Conservation (phyloP, 441 rosid genomes). For the Oxalis stricta region DNA sequence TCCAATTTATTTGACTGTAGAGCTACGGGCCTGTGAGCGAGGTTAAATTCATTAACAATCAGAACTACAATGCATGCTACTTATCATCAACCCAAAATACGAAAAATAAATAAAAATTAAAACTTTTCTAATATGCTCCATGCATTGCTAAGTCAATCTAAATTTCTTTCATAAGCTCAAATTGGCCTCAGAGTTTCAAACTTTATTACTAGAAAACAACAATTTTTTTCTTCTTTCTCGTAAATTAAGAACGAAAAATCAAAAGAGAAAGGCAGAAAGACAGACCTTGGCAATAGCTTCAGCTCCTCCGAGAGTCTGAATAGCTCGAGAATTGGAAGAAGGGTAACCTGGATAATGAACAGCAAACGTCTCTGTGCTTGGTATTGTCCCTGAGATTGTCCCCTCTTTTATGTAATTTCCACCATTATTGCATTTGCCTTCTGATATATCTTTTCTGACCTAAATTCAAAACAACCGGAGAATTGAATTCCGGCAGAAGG, state of each 20-base stretch:
- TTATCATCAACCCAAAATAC: too few species aligned
- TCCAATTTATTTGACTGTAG: constrained; percentile 45
- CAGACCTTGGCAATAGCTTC: constrained; percentile 44
- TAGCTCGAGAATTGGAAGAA: constrained; percentile 46
- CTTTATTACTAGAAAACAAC: too few species aligned
- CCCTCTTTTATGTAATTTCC: constrained; percentile 63
- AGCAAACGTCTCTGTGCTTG: constrained; percentile 36
- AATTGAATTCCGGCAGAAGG: too few species aligned
- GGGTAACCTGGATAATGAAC: constrained; percentile 76
- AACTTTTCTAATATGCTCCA: too few species aligned
- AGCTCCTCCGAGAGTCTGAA: constrained; percentile 65
- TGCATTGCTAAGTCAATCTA: too few species aligned
- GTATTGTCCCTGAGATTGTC: constrained; percentile 40
- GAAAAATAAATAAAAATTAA: too few species aligned
- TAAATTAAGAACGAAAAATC: too few species aligned
- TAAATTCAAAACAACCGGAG: too few species aligned
- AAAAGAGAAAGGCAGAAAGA: background rate
- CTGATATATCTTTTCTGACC: background rate
- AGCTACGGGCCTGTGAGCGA: constrained; percentile 42
- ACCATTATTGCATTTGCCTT: constrained; percentile 3
- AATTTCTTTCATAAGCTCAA: too few species aligned
- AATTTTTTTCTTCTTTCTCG: too few species aligned
- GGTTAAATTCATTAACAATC: constrained; percentile 2
- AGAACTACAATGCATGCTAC: background rate
- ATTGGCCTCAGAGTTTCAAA: too few species aligned